Conservation (phyloP, 345 rosid species). For the Citropsis articulata region DNA sequence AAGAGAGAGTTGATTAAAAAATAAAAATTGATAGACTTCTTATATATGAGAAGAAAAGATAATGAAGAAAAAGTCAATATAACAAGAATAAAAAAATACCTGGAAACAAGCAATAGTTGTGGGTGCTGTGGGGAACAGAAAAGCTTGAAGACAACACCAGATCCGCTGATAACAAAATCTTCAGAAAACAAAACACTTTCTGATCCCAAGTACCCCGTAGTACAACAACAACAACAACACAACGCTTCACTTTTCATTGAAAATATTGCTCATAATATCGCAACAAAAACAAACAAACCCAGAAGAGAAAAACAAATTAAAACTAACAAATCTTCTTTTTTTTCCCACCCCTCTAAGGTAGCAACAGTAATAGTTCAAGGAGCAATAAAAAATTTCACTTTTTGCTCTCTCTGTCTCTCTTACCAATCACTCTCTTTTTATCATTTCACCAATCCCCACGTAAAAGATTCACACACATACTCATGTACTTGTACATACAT, state of each 20-base stretch:
- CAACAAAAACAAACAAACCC: constrained; percentile 3
- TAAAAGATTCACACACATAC: constrained; percentile 31
- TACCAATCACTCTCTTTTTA: constrained; percentile 44
- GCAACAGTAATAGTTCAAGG: constrained; percentile 23
- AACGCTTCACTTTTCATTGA: constrained; percentile 28
- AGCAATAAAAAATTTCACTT: constrained; percentile 29
- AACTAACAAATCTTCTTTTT: neutral
- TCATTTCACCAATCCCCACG: constrained; percentile 50
- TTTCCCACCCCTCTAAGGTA: constrained; percentile 11
- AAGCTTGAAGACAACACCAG: constrained; percentile 42
- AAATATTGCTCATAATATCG: constrained; percentile 11
- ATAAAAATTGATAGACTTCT: neutral
- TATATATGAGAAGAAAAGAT: constrained; percentile 7
- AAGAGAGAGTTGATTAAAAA: constrained; percentile 12
- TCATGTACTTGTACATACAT: neutral
- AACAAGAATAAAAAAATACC: constrained; percentile 43
- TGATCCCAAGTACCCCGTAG: constrained; percentile 53
- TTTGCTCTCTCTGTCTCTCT: constrained; percentile 25
- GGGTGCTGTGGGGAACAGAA: constrained; percentile 53
- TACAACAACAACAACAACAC: constrained; percentile 23
- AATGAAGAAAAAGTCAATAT: constrained; percentile 22
- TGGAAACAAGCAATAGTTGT: constrained; percentile 46
- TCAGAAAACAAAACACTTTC: constrained; percentile 22
- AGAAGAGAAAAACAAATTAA: neutral
- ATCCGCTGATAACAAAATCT: constrained; percentile 33